phyloP scores from a whole-genome alignment of 768 basidiomycete species.

The Cubamyces lactineus region DNA sequence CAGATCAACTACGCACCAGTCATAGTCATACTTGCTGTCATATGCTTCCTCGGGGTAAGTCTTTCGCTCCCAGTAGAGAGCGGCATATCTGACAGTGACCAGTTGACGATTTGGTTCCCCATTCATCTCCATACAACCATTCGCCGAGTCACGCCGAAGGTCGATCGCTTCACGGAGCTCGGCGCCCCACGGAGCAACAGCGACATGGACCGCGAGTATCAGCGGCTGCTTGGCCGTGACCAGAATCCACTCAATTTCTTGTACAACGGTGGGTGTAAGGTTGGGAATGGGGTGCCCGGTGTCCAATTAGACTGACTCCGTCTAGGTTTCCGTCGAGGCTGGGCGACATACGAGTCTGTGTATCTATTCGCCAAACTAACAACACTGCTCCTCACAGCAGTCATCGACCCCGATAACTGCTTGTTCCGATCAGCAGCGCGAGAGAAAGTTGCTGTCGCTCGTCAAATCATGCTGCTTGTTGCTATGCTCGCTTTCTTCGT shows the following conservation, averaged over 20 bases:
- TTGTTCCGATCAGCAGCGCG: slow-evolving; percentile 60
- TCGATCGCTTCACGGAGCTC: slow-evolving; percentile 72
- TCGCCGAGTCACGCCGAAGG: slow-evolving; percentile 57
- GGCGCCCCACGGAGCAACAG: slow-evolving; percentile 57
- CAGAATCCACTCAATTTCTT: slow-evolving; percentile 70
- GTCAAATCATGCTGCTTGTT: slow-evolving; percentile 62
- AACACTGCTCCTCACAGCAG: slow-evolving; percentile 63
- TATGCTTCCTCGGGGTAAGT: slow-evolving; percentile 57
- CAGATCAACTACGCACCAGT: slow-evolving; percentile 71
- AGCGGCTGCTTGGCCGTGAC: slow-evolving; percentile 64
- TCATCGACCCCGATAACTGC: slow-evolving; percentile 75
- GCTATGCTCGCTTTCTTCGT: slow-evolving; percentile 63
- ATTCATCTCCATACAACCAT: slow-evolving; percentile 62
- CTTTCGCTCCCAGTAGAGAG: not conserved
- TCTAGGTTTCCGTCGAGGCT: slow-evolving; percentile 68
- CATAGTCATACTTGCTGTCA: slow-evolving; percentile 57
- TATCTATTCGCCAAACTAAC: slow-evolving; percentile 74
- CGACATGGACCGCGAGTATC: slow-evolving; percentile 73
- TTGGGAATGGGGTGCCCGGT: not conserved
- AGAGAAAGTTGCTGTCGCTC: slow-evolving; percentile 54
- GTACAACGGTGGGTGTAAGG: slow-evolving; percentile 58
- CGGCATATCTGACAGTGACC: not conserved
- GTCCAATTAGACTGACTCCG: not conserved
- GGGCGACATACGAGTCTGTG: slow-evolving; percentile 66
- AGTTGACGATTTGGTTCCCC: slow-evolving; percentile 77